Evolutionary conservation across 805 yeast species (phyloP).

Genomic region (Teunomyces lycoperdinae): DNA sequence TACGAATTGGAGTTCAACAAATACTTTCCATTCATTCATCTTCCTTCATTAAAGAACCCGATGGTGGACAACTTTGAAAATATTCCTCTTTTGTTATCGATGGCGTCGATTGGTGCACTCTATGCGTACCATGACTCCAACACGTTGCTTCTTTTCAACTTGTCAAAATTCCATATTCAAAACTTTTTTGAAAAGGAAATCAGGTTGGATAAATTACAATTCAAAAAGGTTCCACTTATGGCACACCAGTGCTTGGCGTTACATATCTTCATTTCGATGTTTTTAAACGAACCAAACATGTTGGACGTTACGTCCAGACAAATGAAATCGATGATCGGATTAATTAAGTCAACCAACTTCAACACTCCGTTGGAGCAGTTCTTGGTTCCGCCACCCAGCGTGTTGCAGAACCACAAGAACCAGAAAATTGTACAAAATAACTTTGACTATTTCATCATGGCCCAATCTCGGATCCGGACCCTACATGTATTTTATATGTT

Average conservation of each 20-base stretch:
- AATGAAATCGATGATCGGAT: constrained; percentile 51
- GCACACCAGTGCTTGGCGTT: constrained; percentile 55
- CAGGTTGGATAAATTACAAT: constrained; percentile 43
- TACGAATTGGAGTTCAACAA: constrained; percentile 76
- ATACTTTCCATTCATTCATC: constrained; percentile 82
- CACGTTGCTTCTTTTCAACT: constrained; percentile 66
- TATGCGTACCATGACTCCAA: constrained; percentile 78
- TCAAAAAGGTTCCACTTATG: constrained; percentile 54
- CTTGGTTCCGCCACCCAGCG: constrained; percentile 37
- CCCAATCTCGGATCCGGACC: constrained; percentile 56
- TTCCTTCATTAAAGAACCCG: constrained; percentile 50
- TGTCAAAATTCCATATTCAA: constrained; percentile 65
- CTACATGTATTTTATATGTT: constrained; percentile 50
- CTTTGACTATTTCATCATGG: constrained; percentile 51
- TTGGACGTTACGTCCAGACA: constrained; percentile 51
- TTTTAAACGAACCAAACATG: constrained; percentile 51
- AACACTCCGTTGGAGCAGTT: constrained; percentile 49
- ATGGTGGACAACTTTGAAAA: constrained; percentile 41
- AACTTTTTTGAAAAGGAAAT: constrained; percentile 56
- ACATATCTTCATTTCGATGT: constrained; percentile 56
- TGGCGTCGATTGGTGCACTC: constrained; percentile 87
- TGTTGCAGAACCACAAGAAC: constrained; percentile 3
- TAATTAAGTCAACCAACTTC: constrained; percentile 51
- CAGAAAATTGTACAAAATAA: constrained; percentile 31
- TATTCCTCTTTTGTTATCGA: constrained; percentile 69